A percentile compares a stretch with the other conserved stretches of the same genome.
phyloP scores from a whole-genome alignment of 176 grass and related monocot genomes.

The Oryza australiensis region DNA sequence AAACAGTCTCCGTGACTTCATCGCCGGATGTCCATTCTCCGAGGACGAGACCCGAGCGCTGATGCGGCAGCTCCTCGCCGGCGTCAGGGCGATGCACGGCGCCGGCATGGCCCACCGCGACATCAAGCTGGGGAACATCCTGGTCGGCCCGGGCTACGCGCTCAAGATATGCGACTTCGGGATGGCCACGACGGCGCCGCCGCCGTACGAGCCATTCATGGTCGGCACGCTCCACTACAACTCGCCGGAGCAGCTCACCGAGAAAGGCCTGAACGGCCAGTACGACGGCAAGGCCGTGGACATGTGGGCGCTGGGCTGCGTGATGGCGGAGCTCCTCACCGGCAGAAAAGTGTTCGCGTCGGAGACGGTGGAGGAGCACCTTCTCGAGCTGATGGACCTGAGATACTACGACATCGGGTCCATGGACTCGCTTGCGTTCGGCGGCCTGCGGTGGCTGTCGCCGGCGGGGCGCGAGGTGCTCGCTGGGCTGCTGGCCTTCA shows the following conservation, averaged over 20 bases:
- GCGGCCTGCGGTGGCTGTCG: background rate
- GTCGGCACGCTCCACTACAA: background rate
- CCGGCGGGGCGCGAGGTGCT: conserved; percentile 1
- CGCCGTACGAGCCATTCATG: background rate
- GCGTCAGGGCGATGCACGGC: background rate
- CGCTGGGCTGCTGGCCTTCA: background rate
- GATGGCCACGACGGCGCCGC: background rate
- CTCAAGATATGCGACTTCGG: background rate
- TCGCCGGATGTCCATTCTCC: background rate
- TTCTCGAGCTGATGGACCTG: background rate
- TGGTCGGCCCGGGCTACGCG: background rate
- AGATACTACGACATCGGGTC: background rate
- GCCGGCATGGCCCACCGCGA: background rate
- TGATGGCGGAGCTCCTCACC: background rate
- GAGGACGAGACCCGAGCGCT: background rate
- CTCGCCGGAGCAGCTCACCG: background rate
- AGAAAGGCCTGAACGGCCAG: too few species aligned
- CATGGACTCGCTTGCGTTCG: background rate
- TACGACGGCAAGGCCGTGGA: background rate
- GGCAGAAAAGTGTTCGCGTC: background rate
- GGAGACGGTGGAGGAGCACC: background rate
- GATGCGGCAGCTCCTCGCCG: background rate
- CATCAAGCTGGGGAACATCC: background rate
- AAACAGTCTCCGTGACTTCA: background rate
- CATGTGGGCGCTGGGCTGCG: background rate